phyloP scores from a whole-genome alignment of 768 basidiomycete genomes.

The Tulasnella calospora region DNA sequence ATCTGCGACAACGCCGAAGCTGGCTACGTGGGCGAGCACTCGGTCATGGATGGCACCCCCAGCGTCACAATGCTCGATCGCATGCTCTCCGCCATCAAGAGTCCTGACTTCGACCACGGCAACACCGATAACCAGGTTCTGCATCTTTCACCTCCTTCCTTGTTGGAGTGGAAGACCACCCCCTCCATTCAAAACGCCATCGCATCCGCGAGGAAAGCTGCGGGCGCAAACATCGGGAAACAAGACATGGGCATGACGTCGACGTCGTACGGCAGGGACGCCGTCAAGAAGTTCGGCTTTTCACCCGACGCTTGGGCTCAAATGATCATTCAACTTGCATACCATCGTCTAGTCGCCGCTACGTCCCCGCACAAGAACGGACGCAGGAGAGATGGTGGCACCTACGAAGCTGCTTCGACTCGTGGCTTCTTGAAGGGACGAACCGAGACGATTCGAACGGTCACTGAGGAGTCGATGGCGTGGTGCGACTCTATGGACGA shows the following conservation, averaged over 20 bases:
- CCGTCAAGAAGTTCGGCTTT: conserved; percentile 81
- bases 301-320: conserved; percentile 95
- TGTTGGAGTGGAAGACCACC: conserved; percentile 62
- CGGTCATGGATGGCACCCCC: conserved; percentile 86
- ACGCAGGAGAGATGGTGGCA: conserved; percentile 55
- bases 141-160: conserved; percentile 38
- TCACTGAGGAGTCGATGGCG: conserved; percentile 66
- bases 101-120: conserved; percentile 62
- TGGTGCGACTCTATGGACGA: conserved; percentile 77
- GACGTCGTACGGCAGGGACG: conserved; percentile 77
- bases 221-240: conserved; percentile 53
- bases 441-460: conserved; percentile 89
- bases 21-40: conserved; percentile 91
- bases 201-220: conserved; percentile 49
- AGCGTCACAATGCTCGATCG: conserved; percentile 68
- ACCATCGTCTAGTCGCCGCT: conserved; percentile 56
- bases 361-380: conserved; percentile 32
- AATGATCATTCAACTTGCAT: conserved; percentile 86
- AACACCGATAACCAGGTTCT: conserved; percentile 29
- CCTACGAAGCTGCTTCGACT: conserved; percentile 95
- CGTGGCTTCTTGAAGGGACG: conserved; percentile 82
- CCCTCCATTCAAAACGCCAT: conserved; percentile 50
- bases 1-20: conserved; percentile 76
- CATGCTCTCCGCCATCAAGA: conserved; percentile 55
- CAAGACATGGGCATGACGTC: conserved; percentile 60